These are phyloP conservation scores for Somion occarium DNA, from an alignment of 1,284 basidiomycete species.

Conservation along the genomic window DNA sequence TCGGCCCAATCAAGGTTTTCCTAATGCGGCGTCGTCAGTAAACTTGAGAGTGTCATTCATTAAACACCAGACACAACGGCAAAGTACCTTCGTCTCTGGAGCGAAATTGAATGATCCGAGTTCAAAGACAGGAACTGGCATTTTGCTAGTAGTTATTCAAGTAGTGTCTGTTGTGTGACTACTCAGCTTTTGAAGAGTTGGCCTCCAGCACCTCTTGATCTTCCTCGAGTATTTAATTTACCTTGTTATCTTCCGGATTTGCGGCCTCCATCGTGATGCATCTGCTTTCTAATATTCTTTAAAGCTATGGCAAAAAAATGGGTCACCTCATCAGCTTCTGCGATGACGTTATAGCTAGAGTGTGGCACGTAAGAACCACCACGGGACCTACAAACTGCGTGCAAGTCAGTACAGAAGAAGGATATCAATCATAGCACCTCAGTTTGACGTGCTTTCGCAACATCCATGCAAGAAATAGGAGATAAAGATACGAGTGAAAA, in stretches of 20 bases:
- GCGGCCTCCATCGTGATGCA: no score
- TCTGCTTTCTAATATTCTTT: no score
- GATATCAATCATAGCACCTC: background rate
- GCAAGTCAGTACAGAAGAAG: background rate
- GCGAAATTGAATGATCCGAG: constrained; percentile 42
- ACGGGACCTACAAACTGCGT: background rate
- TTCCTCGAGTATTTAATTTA: no score
- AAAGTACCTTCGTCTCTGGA: constrained; percentile 42
- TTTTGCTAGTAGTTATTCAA: no score
- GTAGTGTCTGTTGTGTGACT: no score
- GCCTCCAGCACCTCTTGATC: no score
- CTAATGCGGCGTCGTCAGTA: constrained; percentile 25
- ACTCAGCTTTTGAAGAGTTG: no score
- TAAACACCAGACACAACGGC: no score
- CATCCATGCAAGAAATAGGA: background rate
- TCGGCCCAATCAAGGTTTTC: constrained; percentile 48
- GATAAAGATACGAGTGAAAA: background rate
- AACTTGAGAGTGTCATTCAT: no score
- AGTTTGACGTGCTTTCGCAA: constrained; percentile 3
- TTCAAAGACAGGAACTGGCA: constrained; percentile 35
- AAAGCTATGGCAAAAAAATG: no score
- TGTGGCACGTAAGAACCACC: background rate
- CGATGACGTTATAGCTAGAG: constrained; percentile 3
- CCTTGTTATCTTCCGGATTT: no score
- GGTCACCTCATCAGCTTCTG: constrained; percentile 1